Conservation (phyloP, 148 eudicot genomes). For the Silene latifolia region DNA sequence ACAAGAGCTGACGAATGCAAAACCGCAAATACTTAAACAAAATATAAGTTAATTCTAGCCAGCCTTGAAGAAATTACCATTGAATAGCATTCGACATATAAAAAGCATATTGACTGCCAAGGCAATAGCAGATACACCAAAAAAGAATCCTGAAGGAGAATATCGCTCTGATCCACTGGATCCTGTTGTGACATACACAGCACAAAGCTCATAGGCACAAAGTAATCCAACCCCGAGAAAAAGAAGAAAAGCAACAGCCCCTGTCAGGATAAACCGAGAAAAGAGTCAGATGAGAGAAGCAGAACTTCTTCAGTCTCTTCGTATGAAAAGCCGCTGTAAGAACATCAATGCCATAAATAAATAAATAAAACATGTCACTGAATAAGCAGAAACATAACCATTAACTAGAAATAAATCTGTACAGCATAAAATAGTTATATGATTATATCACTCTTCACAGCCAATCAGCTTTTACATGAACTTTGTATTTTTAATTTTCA, state of each 20-base stretch:
- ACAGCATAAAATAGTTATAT: too few relatives aligned
- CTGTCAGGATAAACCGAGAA: slow-evolving; percentile 33
- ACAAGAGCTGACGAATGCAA: not conserved
- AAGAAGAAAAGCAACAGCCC: slow-evolving; percentile 94
- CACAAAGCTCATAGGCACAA: slow-evolving; percentile 95
- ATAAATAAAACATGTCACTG: too few relatives aligned
- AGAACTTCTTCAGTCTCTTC: not conserved
- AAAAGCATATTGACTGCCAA: slow-evolving; percentile 98
- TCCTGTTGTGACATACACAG: slow-evolving; percentile 96
- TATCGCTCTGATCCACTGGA: slow-evolving; percentile 70
- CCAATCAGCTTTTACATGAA: too few relatives aligned
- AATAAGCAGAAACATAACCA: too few relatives aligned
- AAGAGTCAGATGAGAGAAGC: not conserved
- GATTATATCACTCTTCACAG: too few relatives aligned
- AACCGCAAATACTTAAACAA: not conserved
- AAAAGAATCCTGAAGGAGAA: slow-evolving; percentile 98
- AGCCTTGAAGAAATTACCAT: slow-evolving; percentile 52
- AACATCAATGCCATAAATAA: not conserved
- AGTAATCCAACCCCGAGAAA: slow-evolving; percentile 89
- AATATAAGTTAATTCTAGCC: not conserved
- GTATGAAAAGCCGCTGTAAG: not conserved
- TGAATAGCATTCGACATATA: slow-evolving; percentile 93
- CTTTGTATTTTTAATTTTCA: too few relatives aligned
- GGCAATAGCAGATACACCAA: slow-evolving; percentile 98
- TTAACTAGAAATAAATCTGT: too few relatives aligned